Conservation (phyloP, 2,329 filamentous ascomycete genomes). For the Penicillium sp. region DNA sequence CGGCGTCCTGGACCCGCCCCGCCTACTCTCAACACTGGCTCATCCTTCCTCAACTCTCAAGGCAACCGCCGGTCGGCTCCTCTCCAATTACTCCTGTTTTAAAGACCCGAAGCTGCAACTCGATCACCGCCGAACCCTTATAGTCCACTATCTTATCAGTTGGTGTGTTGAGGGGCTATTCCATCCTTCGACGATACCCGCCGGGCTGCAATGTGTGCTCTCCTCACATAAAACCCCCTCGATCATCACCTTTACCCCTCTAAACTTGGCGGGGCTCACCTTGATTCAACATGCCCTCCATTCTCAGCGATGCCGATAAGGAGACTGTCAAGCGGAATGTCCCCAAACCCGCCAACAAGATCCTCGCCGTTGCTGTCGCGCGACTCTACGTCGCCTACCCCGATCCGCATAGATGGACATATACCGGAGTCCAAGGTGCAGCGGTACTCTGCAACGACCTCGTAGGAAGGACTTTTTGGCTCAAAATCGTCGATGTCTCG, state of each 20-base stretch:
- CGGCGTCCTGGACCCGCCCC: conserved; percentile 18
- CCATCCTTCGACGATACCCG: conserved; percentile 11
- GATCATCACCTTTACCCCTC: conserved; percentile 8
- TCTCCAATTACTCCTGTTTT: conserved; percentile 9
- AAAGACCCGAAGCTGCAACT: neutral
- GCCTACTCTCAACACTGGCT: conserved; percentile 11
- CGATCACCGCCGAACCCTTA: neutral
- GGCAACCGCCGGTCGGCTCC: conserved; percentile 28
- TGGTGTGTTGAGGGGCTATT: conserved; percentile 17
- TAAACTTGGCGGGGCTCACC: conserved; percentile 1
- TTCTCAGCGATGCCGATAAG: conserved; percentile 90
- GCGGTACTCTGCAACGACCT: conserved; percentile 88
- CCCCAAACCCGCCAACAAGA: conserved; percentile 93
- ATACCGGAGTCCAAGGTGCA: conserved; percentile 89
- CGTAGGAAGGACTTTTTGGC: conserved; percentile 92
- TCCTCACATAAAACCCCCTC: conserved; percentile 10
- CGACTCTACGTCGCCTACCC: conserved; percentile 92
- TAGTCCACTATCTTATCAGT: conserved; percentile 1
- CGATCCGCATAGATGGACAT: conserved; percentile 80
- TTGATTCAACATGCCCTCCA: conserved; percentile 51
- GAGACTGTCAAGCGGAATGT: conserved; percentile 92
- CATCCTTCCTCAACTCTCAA: conserved; percentile 14
- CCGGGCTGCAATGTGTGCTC: conserved; percentile 20
- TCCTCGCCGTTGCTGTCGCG: conserved; percentile 89
- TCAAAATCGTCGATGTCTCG: conserved; percentile 96